These are phyloP conservation scores for Eucalyptus tenuipes DNA, from an alignment of 345 rosid genomes.

Conservation along the genomic window DNA sequence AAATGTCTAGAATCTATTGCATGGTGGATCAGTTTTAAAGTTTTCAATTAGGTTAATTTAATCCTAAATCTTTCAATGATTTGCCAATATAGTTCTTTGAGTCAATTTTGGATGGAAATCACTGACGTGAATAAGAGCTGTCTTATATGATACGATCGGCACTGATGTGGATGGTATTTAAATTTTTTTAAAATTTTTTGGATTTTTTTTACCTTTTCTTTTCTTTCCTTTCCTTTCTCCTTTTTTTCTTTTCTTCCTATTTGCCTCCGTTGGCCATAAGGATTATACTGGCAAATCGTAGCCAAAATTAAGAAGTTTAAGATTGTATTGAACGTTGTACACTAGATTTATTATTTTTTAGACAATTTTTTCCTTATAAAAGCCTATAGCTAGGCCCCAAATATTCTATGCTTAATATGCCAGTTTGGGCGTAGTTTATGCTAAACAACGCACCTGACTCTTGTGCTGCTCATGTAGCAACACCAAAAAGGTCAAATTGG, in stretches of 20 bases:
- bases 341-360: too few species aligned
- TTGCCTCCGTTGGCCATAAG: too few species aligned
- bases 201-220: too few species aligned
- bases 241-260: too few species aligned
- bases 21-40: accelerated
- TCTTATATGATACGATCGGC: accelerated
- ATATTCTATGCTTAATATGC: background rate
- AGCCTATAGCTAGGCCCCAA: background rate
- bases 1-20: too few species aligned
- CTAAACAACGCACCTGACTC: background rate
- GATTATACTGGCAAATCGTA: background rate
- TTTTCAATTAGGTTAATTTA: accelerated
- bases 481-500: background rate
- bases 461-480: background rate
- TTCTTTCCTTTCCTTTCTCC: background rate
- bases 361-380: background rate
- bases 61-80: accelerated
- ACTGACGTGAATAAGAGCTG: accelerated
- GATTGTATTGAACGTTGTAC: accelerated
- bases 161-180: too few species aligned
- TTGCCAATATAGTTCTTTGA: accelerated
- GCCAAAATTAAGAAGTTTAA: too few species aligned
- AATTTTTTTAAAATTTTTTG: too few species aligned
- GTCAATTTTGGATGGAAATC: too few species aligned
- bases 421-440: background rate